Base-by-base conservation (phyloP, 805 yeast species). In the Saccharomyces jurei region DNA sequence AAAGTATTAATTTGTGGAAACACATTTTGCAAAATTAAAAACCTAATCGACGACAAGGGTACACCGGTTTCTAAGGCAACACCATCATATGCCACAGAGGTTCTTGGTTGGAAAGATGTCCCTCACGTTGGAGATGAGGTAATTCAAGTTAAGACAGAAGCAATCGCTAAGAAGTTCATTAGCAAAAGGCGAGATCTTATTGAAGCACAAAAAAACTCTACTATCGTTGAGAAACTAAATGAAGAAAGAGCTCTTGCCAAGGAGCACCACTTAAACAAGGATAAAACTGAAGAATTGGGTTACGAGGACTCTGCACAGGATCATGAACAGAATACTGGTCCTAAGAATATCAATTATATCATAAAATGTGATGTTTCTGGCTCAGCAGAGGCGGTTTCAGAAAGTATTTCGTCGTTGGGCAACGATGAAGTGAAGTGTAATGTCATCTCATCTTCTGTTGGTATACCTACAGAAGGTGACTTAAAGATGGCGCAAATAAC, bases 351-450 rank as follows among this genome's bases (percentile, higher is more conserved):
- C 4, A 81, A 82, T 30, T 89, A 84, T 59, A 83, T 94, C 28
- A 75, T 94, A 36, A 89, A 88, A 66, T 87, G 96, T 0, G 99
- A 94, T 71, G 97, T 92, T 1, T 84, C 85, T 60, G 99, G 99
- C 0, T 91, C 98, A 0, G 87, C 88, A 0, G 99, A 94, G 67
- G 99, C 99, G 1, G 87, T 94, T 32, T 78, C 75, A 41, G 97
- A 91, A 67, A 83, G 92, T 61, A 81, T 94, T 50, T 77, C 78
- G 55, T 83, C 84, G 11, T 71, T 94, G n/a, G 97, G 97, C 6
- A 91, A 92, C 67, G 87, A 86, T 1, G 95, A 88, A 64, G 92
- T 92, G 6, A 74, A 76, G 56, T 81, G 90, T 3, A 70, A 76
- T n/a, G 82, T 92, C 1, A 70, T 94, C 3, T 80, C 80, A 48